Conservation (phyloP, 2,329 filamentous ascomycete genomes). For the Pyricularia sp. region DNA sequence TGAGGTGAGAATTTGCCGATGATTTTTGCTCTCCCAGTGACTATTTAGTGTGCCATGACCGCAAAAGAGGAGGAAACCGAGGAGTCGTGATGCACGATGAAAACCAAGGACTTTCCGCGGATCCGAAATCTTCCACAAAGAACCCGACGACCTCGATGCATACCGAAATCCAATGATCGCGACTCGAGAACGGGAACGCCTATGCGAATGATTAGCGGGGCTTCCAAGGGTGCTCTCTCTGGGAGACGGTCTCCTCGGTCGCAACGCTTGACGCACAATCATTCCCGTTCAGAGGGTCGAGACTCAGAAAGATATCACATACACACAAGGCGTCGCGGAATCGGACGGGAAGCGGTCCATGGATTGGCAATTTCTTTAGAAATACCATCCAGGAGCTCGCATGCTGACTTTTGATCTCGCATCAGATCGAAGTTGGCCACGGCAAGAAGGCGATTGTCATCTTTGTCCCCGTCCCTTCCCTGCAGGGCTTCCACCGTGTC, state of each 20-base stretch:
- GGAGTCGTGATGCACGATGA: neutral
- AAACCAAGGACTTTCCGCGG: neutral
- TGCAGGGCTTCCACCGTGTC: constrained; percentile 97
- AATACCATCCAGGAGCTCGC: constrained; percentile 57
- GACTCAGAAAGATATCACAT: constrained; percentile 3
- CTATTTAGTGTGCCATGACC: neutral
- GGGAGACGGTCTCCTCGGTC: neutral
- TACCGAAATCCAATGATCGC: constrained; percentile 8
- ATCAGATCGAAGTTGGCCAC: constrained; percentile 99
- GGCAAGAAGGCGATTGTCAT: constrained; percentile 99
- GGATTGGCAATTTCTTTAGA: constrained; percentile 29
- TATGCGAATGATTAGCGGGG: neutral
- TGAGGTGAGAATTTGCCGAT: constrained; percentile 70
- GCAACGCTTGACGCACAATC: neutral
- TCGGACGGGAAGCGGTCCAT: constrained; percentile 71
- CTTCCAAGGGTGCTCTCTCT: neutral
- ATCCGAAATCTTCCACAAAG: neutral
- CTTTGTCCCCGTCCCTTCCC: constrained; percentile 99
- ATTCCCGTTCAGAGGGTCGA: constrained; percentile 2
- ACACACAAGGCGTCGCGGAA: constrained; percentile 34
- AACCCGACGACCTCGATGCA: constrained; percentile 4
- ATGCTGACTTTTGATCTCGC: constrained; percentile 61
- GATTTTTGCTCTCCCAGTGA: constrained; percentile 1
- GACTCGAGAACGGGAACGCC: constrained; percentile 5
- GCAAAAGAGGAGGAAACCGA: constrained; percentile 1